These are phyloP conservation scores for Fusarium buxicola DNA, from an alignment of 2,329 filamentous ascomycete genomes.

Conservation along the genomic window DNA sequence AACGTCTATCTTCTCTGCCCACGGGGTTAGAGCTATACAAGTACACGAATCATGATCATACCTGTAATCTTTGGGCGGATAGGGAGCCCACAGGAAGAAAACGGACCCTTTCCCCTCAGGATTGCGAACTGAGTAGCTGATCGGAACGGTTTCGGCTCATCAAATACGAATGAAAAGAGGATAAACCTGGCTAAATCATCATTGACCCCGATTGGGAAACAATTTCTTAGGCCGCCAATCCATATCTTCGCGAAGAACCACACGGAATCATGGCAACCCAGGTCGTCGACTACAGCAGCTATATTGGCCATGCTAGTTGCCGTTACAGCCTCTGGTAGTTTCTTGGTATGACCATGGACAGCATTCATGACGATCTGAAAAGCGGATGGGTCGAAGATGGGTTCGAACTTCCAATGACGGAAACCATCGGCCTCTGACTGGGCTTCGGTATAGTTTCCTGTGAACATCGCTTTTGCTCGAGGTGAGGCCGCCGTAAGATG, in stretches of 20 bases:
- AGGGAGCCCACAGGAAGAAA: not conserved
- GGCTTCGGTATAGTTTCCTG: not conserved
- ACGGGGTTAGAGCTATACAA: no score
- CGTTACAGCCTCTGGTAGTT: no score
- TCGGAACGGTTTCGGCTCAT: not conserved
- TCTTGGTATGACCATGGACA: no score
- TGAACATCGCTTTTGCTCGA: slow-evolving; percentile 9
- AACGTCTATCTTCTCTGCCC: no score
- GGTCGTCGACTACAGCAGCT: no score
- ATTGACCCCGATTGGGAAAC: no score
- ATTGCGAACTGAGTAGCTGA: not conserved
- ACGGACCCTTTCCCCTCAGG: not conserved
- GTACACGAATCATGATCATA: no score
- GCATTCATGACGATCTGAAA: slow-evolving; percentile 3
- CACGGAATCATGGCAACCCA: not conserved
- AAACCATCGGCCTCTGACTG: not conserved
- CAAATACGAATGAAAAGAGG: not conserved
- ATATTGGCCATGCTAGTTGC: no score
- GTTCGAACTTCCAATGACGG: slow-evolving; percentile 5
- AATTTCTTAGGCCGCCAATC: no score
- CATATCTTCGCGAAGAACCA: not conserved
- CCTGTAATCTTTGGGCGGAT: not conserved
- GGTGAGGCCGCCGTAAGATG: slow-evolving; percentile 7
- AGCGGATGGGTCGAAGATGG: not conserved
- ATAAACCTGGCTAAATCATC: not conserved